Conservation (phyloP, 257 asterid genomes). For the Nicotiana undulata region DNA sequence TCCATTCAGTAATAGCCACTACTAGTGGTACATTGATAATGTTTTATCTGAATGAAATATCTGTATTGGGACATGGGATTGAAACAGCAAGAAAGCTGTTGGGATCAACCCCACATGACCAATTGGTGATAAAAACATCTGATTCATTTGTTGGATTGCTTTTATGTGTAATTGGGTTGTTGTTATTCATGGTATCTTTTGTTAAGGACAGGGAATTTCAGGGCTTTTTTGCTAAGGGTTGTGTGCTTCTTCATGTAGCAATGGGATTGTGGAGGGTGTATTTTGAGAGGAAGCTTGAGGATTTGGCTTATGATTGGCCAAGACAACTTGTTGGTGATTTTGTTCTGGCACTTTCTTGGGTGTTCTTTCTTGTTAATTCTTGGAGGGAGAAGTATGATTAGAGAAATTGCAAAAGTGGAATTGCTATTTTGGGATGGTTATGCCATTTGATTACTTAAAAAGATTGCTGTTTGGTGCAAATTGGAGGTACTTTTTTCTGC, state of each 20-base stretch:
- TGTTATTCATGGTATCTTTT: constrained; percentile 63
- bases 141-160: constrained; percentile 61
- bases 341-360: constrained; percentile 62
- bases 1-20: constrained; percentile 43
- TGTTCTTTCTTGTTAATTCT: constrained; percentile 44
- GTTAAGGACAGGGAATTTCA: constrained; percentile 63
- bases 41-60: constrained; percentile 50
- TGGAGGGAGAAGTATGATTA: constrained; percentile 74
- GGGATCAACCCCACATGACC: constrained; percentile 68
- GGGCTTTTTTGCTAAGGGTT: constrained; percentile 55
- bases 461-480: background rate
- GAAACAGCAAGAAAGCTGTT: constrained; percentile 46
- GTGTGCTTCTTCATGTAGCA: constrained; percentile 37
- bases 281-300: constrained; percentile 66
- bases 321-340: constrained; percentile 57
- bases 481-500: background rate
- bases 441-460: background rate
- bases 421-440: background rate
- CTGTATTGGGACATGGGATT: constrained; percentile 46
- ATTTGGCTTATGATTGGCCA: constrained; percentile 61
- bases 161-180: constrained; percentile 41
- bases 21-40: constrained; percentile 47
- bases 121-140: constrained; percentile 39
- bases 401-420: background rate
- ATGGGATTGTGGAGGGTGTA: constrained; percentile 63